phyloP scores from a whole-genome alignment of 768 basidiomycete genomes.

The Gloeopeniophorella convolvens region DNA sequence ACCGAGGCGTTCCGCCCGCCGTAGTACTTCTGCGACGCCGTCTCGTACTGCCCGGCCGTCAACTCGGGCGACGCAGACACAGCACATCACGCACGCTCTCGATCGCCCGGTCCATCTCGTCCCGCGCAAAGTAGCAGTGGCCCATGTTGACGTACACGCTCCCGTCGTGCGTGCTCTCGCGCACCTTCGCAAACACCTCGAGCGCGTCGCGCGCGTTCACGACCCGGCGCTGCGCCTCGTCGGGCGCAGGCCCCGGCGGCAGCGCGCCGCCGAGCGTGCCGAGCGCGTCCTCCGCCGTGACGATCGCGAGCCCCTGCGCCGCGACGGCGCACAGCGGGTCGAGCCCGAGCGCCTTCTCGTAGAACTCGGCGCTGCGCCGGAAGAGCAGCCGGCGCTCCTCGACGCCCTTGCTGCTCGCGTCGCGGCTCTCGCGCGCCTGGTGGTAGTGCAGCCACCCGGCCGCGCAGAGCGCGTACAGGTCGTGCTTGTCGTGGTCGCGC shows the following conservation, averaged over 20 bases:
- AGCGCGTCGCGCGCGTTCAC: conserved; percentile 83
- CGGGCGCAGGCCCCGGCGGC: conserved; percentile 38
- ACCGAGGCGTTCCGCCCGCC: conserved; percentile 66
- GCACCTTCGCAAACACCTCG: conserved; percentile 83
- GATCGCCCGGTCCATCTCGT: conserved; percentile 93
- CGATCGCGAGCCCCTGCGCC: conserved; percentile 92
- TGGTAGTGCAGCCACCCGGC: conserved; percentile 83
- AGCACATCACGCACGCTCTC: conserved; percentile 64
- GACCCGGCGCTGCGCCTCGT: conserved; percentile 59
- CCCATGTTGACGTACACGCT: conserved; percentile 96
- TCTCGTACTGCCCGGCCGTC: conserved; percentile 65
- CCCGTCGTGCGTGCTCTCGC: conserved; percentile 76
- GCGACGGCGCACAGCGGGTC: conserved; percentile 88
- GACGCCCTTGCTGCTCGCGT: conserved; percentile 44
- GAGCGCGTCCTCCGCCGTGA: conserved; percentile 86
- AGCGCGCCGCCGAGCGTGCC: conserved; percentile 55
- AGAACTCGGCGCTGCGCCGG: conserved; percentile 81
- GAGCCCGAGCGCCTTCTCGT: conserved; percentile 80
- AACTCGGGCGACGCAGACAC: not conserved
- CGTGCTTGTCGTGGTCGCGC: conserved; percentile 79
- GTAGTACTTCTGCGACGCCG: conserved; percentile 77
- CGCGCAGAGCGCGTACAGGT: conserved; percentile 87
- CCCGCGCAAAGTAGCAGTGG: conserved; percentile 87
- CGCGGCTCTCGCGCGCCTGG: conserved; percentile 78
- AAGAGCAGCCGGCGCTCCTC: conserved; percentile 76